These are phyloP conservation scores for Suhomyces taliae DNA, from an alignment of 1,139 yeast genomes.

Conservation along the genomic window DNA sequence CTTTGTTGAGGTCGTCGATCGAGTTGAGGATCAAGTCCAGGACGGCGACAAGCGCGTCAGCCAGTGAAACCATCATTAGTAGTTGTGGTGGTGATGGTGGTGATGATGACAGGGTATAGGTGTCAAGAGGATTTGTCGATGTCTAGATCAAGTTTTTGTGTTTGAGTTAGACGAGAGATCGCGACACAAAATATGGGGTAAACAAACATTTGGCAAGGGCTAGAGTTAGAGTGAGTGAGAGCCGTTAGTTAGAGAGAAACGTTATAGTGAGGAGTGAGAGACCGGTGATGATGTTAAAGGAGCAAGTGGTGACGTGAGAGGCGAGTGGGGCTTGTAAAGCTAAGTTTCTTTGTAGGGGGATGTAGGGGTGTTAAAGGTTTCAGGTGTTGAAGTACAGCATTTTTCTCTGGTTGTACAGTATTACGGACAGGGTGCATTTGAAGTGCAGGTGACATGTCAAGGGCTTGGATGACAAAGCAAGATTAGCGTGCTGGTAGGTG, in stretches of 20 bases:
- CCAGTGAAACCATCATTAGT: conserved; percentile 6
- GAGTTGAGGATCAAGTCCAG: conserved; percentile 22
- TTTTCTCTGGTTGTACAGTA: no score
- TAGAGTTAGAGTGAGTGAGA: neutral
- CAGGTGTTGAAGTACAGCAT: no score
- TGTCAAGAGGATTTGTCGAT: neutral
- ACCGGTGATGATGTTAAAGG: no score
- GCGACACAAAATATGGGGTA: neutral
- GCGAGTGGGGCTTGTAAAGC: no score
- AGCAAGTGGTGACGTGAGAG: no score
- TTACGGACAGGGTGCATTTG: no score
- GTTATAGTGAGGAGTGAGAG: no score
- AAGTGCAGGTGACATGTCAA: no score
- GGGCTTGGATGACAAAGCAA: no score
- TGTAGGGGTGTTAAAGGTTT: no score
- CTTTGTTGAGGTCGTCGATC: conserved; percentile 32
- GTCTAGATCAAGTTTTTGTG: neutral
- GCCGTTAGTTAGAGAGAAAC: neutral
- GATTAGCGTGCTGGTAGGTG: no score
- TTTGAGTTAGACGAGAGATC: neutral
- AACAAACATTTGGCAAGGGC: neutral
- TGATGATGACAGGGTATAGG: neutral
- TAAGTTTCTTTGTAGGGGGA: no score
- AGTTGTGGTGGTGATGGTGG: neutral
- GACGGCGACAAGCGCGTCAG: conserved; percentile 22